Evolutionary conservation across 2,329 filamentous ascomycete genomes (phyloP), one percentile per base, ranked within the genome.

Genomic region (Aspergillus quadrilineatus): DNA sequence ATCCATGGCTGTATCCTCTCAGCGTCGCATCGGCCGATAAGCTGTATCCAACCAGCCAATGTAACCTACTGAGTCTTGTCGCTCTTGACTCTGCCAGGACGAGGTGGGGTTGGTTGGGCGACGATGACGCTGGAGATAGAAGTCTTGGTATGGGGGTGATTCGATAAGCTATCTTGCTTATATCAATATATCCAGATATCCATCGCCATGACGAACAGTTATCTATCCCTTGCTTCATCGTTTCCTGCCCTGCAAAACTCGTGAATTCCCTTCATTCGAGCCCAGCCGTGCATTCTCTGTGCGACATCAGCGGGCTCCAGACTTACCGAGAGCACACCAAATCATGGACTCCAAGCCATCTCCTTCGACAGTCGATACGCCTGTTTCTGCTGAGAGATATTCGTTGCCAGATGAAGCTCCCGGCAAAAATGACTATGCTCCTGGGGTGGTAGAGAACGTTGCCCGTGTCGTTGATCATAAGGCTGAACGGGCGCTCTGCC

Each of bases 401-500:
- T 56, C 53, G 14, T 26, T 60, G 6, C 55, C 51, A 6, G 55
- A 57, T 9, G 58, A 64, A 29, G 62, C 57, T 6, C 44, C 54
- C n/a, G 46, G 61, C 14, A 15, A 49, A 12, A 48, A 53, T 14
- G 44, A 36, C 9, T 62, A 57, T 43, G 56, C 55, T 5, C 60
- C 63, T 6, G 60, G 63, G 1, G 59, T 65, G 0, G 30, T 64
- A 8, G 60, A 63, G 42, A 69, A 72, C 57, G 63, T 69, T 44
- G 69, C 68, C 9, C 64, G 64, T 15, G 69, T 73, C 5, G 61
- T 79, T 32, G 78, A 80, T 59, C 73, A 76, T 37, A 72, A 74
- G 45, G 78, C 78, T 6, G 80, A 82, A 60, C 67, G 77, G 36
- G 70, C 70, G 26, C 71, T 86, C 12, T 80, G 82, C 51, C 78